A percentile compares a stretch with the other conserved stretches of the same genome.
Conservation (phyloP, 2,329 filamentous ascomycete genomes). For the Monosporascus sp. region DNA sequence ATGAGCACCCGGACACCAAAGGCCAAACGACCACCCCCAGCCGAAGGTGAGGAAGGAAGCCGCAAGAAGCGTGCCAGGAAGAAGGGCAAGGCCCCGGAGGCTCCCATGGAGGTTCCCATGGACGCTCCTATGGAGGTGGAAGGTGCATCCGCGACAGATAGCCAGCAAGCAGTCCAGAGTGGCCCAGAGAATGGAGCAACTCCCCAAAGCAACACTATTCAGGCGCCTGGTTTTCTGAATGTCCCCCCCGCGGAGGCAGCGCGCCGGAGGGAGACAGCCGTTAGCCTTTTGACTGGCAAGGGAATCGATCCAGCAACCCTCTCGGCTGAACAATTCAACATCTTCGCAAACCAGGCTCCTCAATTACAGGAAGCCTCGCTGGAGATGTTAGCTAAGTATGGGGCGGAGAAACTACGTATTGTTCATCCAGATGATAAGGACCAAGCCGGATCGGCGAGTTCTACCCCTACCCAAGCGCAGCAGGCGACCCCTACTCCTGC, state of each 20-base stretch:
- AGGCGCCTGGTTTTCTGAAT: conserved; percentile 30
- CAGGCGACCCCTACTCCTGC: conserved; percentile 9
- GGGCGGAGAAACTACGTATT: conserved; percentile 52
- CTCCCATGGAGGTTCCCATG: conserved; percentile 3
- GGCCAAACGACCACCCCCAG: conserved; percentile 21
- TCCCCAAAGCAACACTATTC: conserved; percentile 8
- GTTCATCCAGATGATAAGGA: conserved; percentile 44
- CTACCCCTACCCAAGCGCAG: conserved; percentile 17
- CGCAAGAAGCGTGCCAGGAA: conserved; percentile 22
- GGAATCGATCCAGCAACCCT: conserved; percentile 48
- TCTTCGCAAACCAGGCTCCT: conserved; percentile 56
- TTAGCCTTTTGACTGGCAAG: conserved; percentile 39
- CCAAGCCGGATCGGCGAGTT: conserved; percentile 19
- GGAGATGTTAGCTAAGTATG: conserved; percentile 51
- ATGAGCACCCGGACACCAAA: conserved; percentile 15
- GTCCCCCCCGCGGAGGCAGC: conserved; percentile 42
- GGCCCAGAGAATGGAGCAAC: conserved; percentile 9
- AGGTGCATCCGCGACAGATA: neutral
- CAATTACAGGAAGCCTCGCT: conserved; percentile 50
- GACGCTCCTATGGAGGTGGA: conserved; percentile 11
- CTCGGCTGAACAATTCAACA: conserved; percentile 51
- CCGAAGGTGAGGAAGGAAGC: conserved; percentile 22
- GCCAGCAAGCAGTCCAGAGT: conserved; percentile 4
- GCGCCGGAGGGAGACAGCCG: conserved; percentile 44
- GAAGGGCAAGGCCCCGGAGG: conserved; percentile 18